Evolutionary conservation across 2,329 filamentous ascomycete genomes (phyloP).

Genomic region (Gaeumannomyces sp.): DNA sequence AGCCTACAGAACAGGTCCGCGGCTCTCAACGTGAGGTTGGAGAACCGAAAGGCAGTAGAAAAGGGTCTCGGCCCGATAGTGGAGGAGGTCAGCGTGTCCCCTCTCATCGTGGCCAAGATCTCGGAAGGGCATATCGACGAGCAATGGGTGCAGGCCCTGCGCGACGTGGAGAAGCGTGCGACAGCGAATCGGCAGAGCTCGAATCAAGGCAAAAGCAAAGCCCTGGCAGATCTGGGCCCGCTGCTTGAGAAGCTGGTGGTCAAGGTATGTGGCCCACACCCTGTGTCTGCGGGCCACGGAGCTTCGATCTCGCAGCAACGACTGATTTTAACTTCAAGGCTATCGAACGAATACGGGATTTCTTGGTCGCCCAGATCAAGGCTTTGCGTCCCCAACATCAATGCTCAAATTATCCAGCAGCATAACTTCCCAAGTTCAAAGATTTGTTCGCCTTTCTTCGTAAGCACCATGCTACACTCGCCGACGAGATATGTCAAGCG

Average conservation of each 20-base stretch:
- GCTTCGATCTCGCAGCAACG: neutral
- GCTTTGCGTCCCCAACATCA: conserved; percentile 91
- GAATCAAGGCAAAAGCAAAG: conserved; percentile 54
- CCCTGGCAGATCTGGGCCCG: conserved; percentile 76
- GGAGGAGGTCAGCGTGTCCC: conserved; percentile 85
- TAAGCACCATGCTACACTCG: conserved; percentile 73
- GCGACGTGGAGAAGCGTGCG: conserved; percentile 76
- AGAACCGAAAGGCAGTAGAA: conserved; percentile 86
- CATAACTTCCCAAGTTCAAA: conserved; percentile 80
- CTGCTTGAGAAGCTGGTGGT: conserved; percentile 76
- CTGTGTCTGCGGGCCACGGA: neutral
- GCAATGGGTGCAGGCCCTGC: conserved; percentile 74
- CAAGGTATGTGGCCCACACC: conserved; percentile 48
- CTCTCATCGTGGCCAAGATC: conserved; percentile 76
- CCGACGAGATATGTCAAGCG: conserved; percentile 83
- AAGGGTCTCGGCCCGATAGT: conserved; percentile 81
- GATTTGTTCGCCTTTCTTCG: conserved; percentile 83
- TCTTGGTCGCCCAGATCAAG: conserved; percentile 90
- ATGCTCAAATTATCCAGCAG: conserved; percentile 94
- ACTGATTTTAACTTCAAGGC: conserved; percentile 43
- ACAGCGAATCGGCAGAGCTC: conserved; percentile 63
- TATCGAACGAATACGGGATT: conserved; percentile 89
- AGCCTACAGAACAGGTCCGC: conserved; percentile 81
- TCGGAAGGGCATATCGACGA: conserved; percentile 87
- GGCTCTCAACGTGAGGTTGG: conserved; percentile 73